Evolutionary conservation across 1,284 basidiomycete genomes (phyloP).

Genomic region (Marasmius sp.): DNA sequence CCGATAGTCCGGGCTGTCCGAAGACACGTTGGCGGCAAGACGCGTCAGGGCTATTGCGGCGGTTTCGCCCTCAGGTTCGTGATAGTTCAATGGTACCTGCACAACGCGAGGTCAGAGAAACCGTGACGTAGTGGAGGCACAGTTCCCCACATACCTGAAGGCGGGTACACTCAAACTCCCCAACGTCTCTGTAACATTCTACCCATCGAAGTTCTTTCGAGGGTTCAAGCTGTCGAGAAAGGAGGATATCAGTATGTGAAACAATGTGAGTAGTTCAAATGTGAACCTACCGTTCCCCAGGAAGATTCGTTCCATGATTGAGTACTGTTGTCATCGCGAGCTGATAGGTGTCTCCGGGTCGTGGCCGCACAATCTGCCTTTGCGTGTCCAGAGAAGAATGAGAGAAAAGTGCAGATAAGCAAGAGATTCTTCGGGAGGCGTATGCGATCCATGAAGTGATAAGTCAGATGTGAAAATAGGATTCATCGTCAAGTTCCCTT

Average conservation of each 20-base stretch:
- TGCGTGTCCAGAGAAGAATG: too few relatives aligned
- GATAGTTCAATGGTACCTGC: too few relatives aligned
- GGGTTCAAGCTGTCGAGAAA: slow-evolving; percentile 1
- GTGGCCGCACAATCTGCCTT: too few relatives aligned
- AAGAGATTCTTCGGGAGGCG: too few relatives aligned
- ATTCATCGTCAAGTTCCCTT: neutral
- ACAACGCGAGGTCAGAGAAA: neutral
- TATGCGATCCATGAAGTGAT: too few relatives aligned
- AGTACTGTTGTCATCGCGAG: too few relatives aligned
- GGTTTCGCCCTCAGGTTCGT: too few relatives aligned
- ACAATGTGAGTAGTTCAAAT: neutral
- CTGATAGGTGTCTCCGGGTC: too few relatives aligned
- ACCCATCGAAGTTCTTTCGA: slow-evolving; percentile 10
- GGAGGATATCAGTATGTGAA: neutral
- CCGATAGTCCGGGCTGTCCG: slow-evolving; percentile 30
- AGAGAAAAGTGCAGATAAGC: too few relatives aligned
- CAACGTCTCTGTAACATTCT: slow-evolving; percentile 4
- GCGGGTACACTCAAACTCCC: slow-evolving; percentile 10
- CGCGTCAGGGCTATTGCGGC: slow-evolving; percentile 39
- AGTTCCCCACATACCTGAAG: neutral
- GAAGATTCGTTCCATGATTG: neutral
- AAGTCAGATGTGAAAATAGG: too few relatives aligned
- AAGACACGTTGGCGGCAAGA: slow-evolving; percentile 21
- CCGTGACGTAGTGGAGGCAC: neutral
- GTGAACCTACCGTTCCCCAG: neutral